Conservation (phyloP, 768 basidiomycete genomes). For the Pleurotus cornucopiae region DNA sequence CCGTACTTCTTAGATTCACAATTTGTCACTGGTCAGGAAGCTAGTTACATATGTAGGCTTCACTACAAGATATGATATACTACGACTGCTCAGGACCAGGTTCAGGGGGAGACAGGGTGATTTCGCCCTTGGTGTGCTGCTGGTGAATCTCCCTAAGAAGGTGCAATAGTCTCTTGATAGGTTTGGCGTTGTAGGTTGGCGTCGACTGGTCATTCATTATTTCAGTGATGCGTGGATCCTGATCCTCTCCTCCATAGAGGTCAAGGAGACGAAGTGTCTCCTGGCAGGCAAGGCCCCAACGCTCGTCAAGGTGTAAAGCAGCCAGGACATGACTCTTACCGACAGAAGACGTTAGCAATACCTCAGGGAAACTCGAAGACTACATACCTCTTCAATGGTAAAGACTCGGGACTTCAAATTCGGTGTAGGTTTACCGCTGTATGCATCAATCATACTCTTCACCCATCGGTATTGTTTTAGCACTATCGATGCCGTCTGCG, state of each 20-base stretch:
- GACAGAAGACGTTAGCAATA: conserved; percentile 3
- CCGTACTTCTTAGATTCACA: too few relatives aligned
- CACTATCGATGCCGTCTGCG: conserved; percentile 35
- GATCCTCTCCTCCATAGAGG: conserved; percentile 48
- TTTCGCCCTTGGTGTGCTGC: conserved; percentile 32
- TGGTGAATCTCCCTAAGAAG: conserved; percentile 46
- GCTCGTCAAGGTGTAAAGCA: conserved; percentile 42
- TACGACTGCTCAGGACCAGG: background rate
- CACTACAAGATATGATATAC: too few relatives aligned
- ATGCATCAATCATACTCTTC: conserved; percentile 42
- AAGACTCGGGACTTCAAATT: conserved; percentile 30
- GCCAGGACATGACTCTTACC: conserved; percentile 48
- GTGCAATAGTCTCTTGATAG: conserved; percentile 42
- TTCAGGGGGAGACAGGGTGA: background rate
- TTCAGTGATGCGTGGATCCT: conserved; percentile 44
- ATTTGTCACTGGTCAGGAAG: too few relatives aligned
- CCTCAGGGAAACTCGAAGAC: background rate
- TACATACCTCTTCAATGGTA: conserved; percentile 44
- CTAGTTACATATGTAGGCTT: too few relatives aligned
- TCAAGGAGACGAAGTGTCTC: conserved; percentile 47
- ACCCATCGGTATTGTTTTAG: conserved; percentile 50
- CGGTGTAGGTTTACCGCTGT: conserved; percentile 32
- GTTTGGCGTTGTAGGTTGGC: conserved; percentile 40
- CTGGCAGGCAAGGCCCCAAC: conserved; percentile 42
- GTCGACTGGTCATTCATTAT: conserved; percentile 44